Percentiles rank a stretch among this genome's conserved stretches.
Evolutionary conservation across 805 yeast genomes (phyloP).

Genomic region (Kodamaea fukazawae): DNA sequence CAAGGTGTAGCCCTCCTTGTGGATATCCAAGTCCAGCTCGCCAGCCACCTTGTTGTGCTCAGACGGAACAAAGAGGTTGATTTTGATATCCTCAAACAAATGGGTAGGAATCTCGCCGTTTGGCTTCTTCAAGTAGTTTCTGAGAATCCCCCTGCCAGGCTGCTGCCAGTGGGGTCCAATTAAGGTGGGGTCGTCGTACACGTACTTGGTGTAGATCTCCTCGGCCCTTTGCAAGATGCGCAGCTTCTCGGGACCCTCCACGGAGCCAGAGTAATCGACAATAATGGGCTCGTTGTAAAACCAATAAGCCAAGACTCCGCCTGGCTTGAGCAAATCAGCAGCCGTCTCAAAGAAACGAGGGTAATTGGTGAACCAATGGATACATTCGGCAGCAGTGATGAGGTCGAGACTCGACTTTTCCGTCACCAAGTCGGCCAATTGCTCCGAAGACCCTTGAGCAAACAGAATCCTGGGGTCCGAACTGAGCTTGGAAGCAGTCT

Average conservation of each 20-base stretch:
- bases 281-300: slow-evolving; percentile 41
- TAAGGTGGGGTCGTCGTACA: slow-evolving; percentile 40
- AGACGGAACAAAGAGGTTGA: slow-evolving; percentile 2
- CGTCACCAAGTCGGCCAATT: slow-evolving; percentile 11
- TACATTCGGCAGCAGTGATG: slow-evolving; percentile 42
- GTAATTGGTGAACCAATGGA: slow-evolving; percentile 41
- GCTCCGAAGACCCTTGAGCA: slow-evolving; percentile 21
- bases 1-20: slow-evolving; percentile 1
- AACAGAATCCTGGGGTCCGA: slow-evolving; percentile 26
- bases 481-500: slow-evolving; percentile 35
- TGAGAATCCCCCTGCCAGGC: slow-evolving; percentile 66
- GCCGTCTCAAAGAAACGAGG: slow-evolving; percentile 31
- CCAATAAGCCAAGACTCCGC: slow-evolving; percentile 45
- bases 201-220: slow-evolving; percentile 34
- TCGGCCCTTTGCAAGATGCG: slow-evolving; percentile 22
- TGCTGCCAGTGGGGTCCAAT: slow-evolving; percentile 82
- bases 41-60: slow-evolving; percentile 1
- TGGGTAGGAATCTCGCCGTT: slow-evolving; percentile 39
- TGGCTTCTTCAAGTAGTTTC: slow-evolving; percentile 42
- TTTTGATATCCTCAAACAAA: slow-evolving; percentile 35
- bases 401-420: slow-evolving; percentile 21
- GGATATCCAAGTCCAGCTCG: slow-evolving; percentile 6
- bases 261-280: slow-evolving; percentile 24
- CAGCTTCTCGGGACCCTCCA: slow-evolving; percentile 11
- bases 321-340: slow-evolving; percentile 33